Base-by-base conservation (phyloP, 208 protist genomes). In the Trypanosoma lewisi region DNA sequence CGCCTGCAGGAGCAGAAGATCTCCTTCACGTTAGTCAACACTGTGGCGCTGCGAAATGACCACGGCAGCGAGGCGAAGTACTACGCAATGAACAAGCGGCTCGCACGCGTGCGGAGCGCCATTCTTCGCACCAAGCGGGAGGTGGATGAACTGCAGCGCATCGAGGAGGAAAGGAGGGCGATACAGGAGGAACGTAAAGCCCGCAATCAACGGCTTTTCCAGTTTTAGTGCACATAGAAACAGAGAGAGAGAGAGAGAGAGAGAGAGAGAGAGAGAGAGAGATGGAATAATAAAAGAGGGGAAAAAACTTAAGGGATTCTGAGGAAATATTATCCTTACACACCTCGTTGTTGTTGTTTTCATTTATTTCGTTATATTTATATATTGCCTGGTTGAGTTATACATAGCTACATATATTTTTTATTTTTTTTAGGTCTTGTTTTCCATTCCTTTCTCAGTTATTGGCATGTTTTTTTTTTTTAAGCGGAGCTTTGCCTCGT, bases 51-150 rank as follows among this genome's bases (percentile, higher is more conserved):
- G 25, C 54, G 54, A 33, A 58, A 42, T 23, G 62, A 74, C 14
- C 7, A 68, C 36, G 59, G 68, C n/a, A 52, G 41, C 39, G 68
- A 74, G 68, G 60, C 68, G 12, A 49, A 58, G 28, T 67, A 45
- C 33, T 74, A 74, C 39, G 68, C 60, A 1, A 39, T 74, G 34
- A 56, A 67, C 14, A 67, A 67, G 41, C 44, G 41, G 33, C 44
- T 74, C 21, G 61, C 60, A 14, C 53, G 62, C 17, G 25, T 74
- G 25, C 50, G 33, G 23, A 68, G 61, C 51, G 68, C 12, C 0
- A 48, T 74, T 8, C 6, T 67, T 4, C 49, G 42, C 3, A 56
- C 54, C 11, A 55, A 74, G 50, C 49, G 68, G 16, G 68, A 74
- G 36, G 59, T 67, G 21, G 11, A 50, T 31, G 57, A 63, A 39